Percentiles rank a stretch among this genome's conserved stretches.
Conservation (phyloP, 805 yeast genomes). For the Pichia rugopelliculosa region DNA sequence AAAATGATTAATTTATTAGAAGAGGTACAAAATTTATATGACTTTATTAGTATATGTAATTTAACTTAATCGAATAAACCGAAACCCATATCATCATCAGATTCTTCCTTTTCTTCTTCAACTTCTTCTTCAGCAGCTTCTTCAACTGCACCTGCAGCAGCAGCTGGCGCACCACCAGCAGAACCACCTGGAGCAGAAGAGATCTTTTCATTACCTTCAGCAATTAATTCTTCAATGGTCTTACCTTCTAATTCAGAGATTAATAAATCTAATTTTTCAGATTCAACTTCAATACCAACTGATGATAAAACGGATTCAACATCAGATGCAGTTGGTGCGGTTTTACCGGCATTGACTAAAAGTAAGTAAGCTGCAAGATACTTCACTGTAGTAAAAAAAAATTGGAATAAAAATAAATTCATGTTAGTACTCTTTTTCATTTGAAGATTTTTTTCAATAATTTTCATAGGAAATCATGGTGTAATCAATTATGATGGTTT, state of each 20-base stretch:
- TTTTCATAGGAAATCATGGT: background rate
- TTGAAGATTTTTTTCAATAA: background rate
- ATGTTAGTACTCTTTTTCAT: slow-evolving; percentile 3
- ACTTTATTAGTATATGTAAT: background rate
- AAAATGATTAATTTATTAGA: slow-evolving; percentile 9
- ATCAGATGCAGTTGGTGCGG: slow-evolving; percentile 74
- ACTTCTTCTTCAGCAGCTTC: slow-evolving; percentile 51
- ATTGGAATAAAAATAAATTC: background rate
- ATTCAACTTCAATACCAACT: slow-evolving; percentile 77
- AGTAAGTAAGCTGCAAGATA: slow-evolving; percentile 91
- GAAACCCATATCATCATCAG: slow-evolving; percentile 68
- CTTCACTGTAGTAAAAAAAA: slow-evolving; percentile 45
- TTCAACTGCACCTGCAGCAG: slow-evolving; percentile 47
- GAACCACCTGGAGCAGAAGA: slow-evolving; percentile 80
- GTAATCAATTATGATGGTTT: too few species aligned
- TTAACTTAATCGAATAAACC: slow-evolving; percentile 88
- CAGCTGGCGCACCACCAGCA: slow-evolving; percentile 50
- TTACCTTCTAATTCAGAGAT: slow-evolving; percentile 75
- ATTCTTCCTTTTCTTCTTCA: slow-evolving; percentile 43
- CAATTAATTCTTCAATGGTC: slow-evolving; percentile 63
- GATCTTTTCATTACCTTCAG: slow-evolving; percentile 74
- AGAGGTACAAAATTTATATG: slow-evolving; percentile 5
- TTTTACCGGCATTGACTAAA: slow-evolving; percentile 81
- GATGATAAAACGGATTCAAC: slow-evolving; percentile 64
- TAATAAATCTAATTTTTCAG: slow-evolving; percentile 62